Evolutionary conservation across 2,329 filamentous ascomycete genomes (phyloP).

Genomic region (Sporothrix schenckii): DNA sequence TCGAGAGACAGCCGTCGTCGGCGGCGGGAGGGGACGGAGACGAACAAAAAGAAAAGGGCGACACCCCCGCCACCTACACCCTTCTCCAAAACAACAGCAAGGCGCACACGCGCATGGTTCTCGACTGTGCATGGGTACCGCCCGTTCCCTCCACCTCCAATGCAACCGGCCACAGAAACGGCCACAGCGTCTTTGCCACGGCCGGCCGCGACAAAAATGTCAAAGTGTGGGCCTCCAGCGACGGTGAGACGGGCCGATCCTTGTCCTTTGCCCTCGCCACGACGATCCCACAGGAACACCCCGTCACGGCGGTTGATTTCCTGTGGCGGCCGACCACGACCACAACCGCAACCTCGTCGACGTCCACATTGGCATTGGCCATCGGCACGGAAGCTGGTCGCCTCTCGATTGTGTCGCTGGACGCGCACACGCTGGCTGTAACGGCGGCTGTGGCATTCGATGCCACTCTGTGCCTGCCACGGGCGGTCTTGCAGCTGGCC

Average conservation of each 20-base stretch:
- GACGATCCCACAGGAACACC: conserved; percentile 57
- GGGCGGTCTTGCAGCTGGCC: conserved; percentile 66
- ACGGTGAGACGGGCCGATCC: conserved; percentile 38
- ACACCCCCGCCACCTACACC: conserved; percentile 50
- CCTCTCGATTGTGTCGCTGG: conserved; percentile 51
- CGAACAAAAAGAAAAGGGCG: neutral
- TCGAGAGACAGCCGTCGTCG: conserved; percentile 54
- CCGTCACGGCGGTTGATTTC: conserved; percentile 75
- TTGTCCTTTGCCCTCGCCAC: conserved; percentile 60
- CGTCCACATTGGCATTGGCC: conserved; percentile 51
- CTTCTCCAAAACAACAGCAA: conserved; percentile 71
- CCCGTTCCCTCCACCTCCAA: conserved; percentile 43
- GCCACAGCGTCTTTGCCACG: conserved; percentile 69
- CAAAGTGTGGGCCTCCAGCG: conserved; percentile 64
- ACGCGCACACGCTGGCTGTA: conserved; percentile 44
- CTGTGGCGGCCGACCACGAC: conserved; percentile 44
- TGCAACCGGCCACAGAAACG: conserved; percentile 40
- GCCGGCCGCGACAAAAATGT: conserved; percentile 87
- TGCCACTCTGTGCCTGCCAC: conserved; percentile 59
- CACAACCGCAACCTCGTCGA: conserved; percentile 38
- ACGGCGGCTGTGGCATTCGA: conserved; percentile 44
- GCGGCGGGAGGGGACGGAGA: neutral
- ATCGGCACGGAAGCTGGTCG: conserved; percentile 61
- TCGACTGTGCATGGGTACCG: conserved; percentile 81
- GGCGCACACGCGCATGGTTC: conserved; percentile 89